phyloP scores from a whole-genome alignment of 2,329 filamentous ascomycete genomes.

The Periglandula ipomoeae region DNA sequence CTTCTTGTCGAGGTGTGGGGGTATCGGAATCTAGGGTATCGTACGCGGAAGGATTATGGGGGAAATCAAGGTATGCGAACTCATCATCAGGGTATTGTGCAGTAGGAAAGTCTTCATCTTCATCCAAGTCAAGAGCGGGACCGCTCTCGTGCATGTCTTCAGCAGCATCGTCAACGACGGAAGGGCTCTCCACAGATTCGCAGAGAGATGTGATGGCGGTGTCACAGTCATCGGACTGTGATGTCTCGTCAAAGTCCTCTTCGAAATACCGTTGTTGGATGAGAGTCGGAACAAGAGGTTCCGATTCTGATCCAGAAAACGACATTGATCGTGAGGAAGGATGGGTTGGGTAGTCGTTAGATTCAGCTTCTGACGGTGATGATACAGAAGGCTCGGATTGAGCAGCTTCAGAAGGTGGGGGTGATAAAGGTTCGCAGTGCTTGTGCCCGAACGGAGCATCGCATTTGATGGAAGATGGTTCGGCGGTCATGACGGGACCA shows the following conservation, averaged over 20 bases:
- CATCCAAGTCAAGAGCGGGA: constrained; percentile 22
- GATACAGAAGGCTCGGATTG: constrained; percentile 34
- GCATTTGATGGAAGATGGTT: constrained; percentile 27
- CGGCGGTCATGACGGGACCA: constrained; percentile 32
- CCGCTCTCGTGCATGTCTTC: constrained; percentile 21
- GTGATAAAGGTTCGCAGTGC: constrained; percentile 20
- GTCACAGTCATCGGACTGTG: constrained; percentile 36
- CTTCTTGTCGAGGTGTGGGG: constrained; percentile 32
- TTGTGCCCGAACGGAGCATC: constrained; percentile 12
- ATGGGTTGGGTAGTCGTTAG: constrained; percentile 23
- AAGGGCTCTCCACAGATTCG: constrained; percentile 32
- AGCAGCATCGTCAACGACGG: constrained; percentile 22
- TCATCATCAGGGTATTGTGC: constrained; percentile 31
- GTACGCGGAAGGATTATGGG: constrained; percentile 14
- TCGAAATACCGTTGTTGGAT: constrained; percentile 20
- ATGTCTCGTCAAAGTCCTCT: constrained; percentile 35
- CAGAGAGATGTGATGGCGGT: constrained; percentile 35
- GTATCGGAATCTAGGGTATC: constrained; percentile 33
- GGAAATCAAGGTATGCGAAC: constrained; percentile 18
- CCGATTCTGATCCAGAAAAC: constrained; percentile 42
- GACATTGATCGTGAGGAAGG: constrained; percentile 40
- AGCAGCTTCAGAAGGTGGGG: constrained; percentile 42
- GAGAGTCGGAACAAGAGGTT: constrained; percentile 24
- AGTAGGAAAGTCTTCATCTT: constrained; percentile 28
- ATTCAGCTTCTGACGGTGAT: constrained; percentile 23